Base-by-base conservation (phyloP, 164 flowering plant species). In the Echeveria elegans region DNA sequence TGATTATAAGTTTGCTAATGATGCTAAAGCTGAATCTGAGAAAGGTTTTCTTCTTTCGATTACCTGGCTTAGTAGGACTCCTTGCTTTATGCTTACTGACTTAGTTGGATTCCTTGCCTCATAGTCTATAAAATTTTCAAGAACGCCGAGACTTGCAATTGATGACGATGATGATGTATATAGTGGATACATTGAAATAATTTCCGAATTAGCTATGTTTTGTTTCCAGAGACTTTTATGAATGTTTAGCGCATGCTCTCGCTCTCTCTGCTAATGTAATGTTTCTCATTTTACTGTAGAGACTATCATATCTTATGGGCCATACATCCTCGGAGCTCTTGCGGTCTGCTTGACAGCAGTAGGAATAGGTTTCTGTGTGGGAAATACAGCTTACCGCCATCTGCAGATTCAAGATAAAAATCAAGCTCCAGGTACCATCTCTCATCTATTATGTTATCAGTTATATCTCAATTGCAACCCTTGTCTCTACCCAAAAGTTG, bases 1-100 rank as follows among this genome's bases (percentile, higher is more conserved):
- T 14, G 66, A 70, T 59, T 67, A 73, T 36, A 43, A 67, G 19
- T 73, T 77, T 48, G 28, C 19, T 14, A 69, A 64, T 47, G 59
- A 65, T 23, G 23, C 24, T 23, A 23, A 16, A 7, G 40, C 1
- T 0, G 2, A 16, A 47, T 11, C 31, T 28, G 18, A 36, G 68
- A 73, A 72, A 72, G 16, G 28, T 61, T 67, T 29, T 21, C 11
- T 24, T 29, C 18, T 65, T 10, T 43, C 14, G 4, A 3, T 56
- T 56, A 18, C 32, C 12, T 52, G 47, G 16, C 69, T 2, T 12
- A 19, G 11, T 28, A 10, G 21, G 11, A 41, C 60, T 43, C 37
- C 37, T 43, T 12, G 47, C 16, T 11, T 43, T 4, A 0, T 34
- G 37, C 7, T 3, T 34, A 3, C 37, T 34, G n/a, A n/a, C n/a